Evolutionary conservation across 1,284 basidiomycete species (phyloP).

Genomic region (Ustilago tritici): DNA sequence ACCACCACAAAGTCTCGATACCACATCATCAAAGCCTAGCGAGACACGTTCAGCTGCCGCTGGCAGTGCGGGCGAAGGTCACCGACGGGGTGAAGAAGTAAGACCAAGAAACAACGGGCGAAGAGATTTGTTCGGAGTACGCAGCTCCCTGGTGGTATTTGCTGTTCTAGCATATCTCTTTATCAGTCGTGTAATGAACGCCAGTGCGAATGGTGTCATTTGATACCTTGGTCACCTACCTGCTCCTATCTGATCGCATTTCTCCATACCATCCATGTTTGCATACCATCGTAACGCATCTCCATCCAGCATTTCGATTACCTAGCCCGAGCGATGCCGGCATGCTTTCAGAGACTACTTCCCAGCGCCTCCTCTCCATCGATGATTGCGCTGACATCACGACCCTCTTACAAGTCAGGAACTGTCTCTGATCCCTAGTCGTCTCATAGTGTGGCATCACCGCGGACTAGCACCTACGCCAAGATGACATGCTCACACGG

Average conservation of each 20-base stretch:
- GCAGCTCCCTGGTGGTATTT: slow-evolving; percentile 49
- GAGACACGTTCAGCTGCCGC: background rate
- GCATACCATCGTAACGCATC: slow-evolving; percentile 1
- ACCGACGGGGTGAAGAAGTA: slow-evolving; percentile 15
- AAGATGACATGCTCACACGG: background rate
- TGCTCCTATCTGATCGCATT: slow-evolving; percentile 3
- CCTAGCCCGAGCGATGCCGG: background rate
- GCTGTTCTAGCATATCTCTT: slow-evolving; percentile 59
- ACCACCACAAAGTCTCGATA: background rate
- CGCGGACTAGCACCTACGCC: background rate
- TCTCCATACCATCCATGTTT: slow-evolving; percentile 8
- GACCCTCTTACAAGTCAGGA: too few species aligned
- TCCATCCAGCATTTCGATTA: background rate
- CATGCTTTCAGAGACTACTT: background rate
- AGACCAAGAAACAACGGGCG: slow-evolving; percentile 24
- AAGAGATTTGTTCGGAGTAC: slow-evolving; percentile 42
- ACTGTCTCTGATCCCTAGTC: too few species aligned
- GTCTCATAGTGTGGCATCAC: background rate
- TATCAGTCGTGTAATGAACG: slow-evolving; percentile 52
- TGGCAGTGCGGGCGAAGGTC: background rate
- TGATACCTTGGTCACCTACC: slow-evolving; percentile 9
- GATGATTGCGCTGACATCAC: background rate
- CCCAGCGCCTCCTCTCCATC: background rate
- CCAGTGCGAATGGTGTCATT: slow-evolving; percentile 44
- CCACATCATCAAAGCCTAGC: background rate